These are phyloP conservation scores for Fraxinus pennsylvanica DNA, from an alignment of 257 asterid species.

Conservation along the genomic window DNA sequence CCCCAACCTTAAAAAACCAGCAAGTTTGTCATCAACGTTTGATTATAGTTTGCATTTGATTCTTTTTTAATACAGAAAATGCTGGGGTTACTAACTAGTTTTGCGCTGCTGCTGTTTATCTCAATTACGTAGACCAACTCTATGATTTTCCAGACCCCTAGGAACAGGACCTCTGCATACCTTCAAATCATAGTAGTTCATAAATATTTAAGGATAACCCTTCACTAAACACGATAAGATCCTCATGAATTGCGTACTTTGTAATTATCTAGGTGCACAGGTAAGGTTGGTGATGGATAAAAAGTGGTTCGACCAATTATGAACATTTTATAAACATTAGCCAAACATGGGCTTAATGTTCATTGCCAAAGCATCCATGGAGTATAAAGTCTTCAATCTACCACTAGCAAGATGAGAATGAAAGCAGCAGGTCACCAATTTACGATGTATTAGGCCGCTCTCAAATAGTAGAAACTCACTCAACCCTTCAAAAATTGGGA, in stretches of 20 bases:
- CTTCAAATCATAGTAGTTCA: not conserved
- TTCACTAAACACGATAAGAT: not conserved
- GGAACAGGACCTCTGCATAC: not conserved
- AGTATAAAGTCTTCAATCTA: not conserved
- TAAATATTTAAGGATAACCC: not conserved
- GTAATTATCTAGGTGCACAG: not conserved
- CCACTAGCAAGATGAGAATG: not conserved
- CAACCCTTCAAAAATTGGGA: not conserved
- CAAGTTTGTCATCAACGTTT: not conserved
- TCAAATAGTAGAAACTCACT: not conserved
- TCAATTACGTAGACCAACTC: not conserved
- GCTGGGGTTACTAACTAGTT: not conserved
- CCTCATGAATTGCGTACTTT: not conserved
- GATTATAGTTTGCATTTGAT: not conserved
- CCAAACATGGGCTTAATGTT: not conserved
- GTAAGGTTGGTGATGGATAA: not conserved
- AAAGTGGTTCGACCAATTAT: too few relatives aligned
- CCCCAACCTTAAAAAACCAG: not conserved
- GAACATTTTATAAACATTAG: too few relatives aligned
- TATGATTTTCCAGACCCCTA: not conserved
- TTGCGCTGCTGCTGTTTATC: not conserved
- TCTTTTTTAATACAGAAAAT: not conserved
- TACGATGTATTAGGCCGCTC: not conserved
- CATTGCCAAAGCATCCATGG: conserved; percentile 5
- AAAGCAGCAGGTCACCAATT: not conserved